Percentiles rank a stretch among this genome's conserved stretches.
Conservation (phyloP, 805 yeast genomes). For the Sungouiella blattae region DNA sequence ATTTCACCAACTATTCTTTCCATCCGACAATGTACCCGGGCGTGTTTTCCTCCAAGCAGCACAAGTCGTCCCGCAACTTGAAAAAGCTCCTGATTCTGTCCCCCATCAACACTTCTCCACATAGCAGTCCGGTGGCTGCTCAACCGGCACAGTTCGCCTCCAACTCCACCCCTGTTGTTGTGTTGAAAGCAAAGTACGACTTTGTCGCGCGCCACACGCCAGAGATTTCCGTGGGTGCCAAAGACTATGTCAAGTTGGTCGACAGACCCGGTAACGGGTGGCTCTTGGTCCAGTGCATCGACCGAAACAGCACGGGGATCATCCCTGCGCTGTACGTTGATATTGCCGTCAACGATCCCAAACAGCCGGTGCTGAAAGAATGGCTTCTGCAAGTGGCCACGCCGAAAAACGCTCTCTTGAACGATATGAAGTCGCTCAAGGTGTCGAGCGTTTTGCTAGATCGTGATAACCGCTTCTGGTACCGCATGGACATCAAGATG, state of each 20-base stretch:
- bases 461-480: slow-evolving; percentile 26
- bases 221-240: slow-evolving; percentile 25
- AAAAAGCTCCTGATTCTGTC: slow-evolving; percentile 25
- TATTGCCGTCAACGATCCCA: slow-evolving; percentile 36
- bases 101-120: slow-evolving; percentile 13
- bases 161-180: slow-evolving; percentile 15
- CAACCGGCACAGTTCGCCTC: background rate
- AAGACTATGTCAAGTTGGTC: slow-evolving; percentile 29
- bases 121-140: slow-evolving; percentile 11
- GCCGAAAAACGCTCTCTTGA: background rate
- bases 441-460: slow-evolving; percentile 28
- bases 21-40: slow-evolving; percentile 2
- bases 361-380: slow-evolving; percentile 27
- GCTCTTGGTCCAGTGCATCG: slow-evolving; percentile 31
- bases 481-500: slow-evolving; percentile 26
- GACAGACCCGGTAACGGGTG: slow-evolving; percentile 40
- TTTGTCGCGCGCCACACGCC: slow-evolving; percentile 25
- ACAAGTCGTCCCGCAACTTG: slow-evolving; percentile 9
- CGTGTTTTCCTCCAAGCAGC: slow-evolving; percentile 3
- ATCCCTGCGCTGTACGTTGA: slow-evolving; percentile 40
- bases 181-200: slow-evolving; percentile 29
- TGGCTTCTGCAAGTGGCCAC: slow-evolving; percentile 23
- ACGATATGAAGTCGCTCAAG: slow-evolving; percentile 11
- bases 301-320: slow-evolving; percentile 23
- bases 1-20: no score